A percentile compares a stretch with the other conserved stretches of the same genome.
Evolutionary conservation across 23 red algal genomes (phyloP).

Genomic region (Gracilaria vermiculophylla): DNA sequence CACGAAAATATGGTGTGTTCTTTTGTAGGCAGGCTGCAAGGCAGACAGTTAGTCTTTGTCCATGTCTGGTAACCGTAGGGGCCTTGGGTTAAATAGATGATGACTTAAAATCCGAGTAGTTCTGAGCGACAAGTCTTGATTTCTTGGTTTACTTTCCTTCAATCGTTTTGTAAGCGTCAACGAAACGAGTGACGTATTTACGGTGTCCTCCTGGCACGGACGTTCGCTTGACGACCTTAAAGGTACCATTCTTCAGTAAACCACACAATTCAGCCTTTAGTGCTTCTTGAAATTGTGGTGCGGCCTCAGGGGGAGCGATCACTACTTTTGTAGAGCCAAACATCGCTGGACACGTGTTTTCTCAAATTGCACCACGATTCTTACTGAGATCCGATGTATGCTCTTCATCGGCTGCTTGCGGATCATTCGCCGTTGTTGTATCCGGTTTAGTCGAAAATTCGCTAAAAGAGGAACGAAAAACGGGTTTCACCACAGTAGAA

Average conservation of each 20-base stretch:
- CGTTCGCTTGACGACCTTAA: not conserved
- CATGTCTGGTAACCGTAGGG: slow-evolving; percentile 14
- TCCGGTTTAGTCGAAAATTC: too few relatives aligned
- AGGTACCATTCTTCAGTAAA: slow-evolving; percentile 1
- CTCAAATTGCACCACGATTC: too few relatives aligned
- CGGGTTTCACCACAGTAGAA: too few relatives aligned
- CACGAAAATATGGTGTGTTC: not conserved
- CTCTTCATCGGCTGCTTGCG: too few relatives aligned
- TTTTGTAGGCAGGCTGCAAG: not conserved
- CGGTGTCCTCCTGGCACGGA: not conserved
- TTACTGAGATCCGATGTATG: too few relatives aligned
- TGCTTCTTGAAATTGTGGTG: too few relatives aligned
- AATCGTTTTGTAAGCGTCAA: not conserved
- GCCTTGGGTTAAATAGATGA: slow-evolving; percentile 1
- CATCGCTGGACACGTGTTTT: too few relatives aligned
- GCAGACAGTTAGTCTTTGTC: slow-evolving; percentile 12
- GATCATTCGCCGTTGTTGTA: too few relatives aligned
- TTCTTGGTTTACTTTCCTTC: not conserved
- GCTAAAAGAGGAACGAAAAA: too few relatives aligned
- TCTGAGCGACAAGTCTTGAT: slow-evolving; percentile 40
- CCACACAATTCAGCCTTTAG: slow-evolving; percentile 5
- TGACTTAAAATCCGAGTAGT: slow-evolving; percentile 3
- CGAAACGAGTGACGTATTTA: slow-evolving; percentile 1
- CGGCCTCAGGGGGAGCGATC: too few relatives aligned
- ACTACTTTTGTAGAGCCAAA: too few relatives aligned